phyloP scores from a whole-genome alignment of 768 basidiomycete species.

The Suillus subalutaceus region DNA sequence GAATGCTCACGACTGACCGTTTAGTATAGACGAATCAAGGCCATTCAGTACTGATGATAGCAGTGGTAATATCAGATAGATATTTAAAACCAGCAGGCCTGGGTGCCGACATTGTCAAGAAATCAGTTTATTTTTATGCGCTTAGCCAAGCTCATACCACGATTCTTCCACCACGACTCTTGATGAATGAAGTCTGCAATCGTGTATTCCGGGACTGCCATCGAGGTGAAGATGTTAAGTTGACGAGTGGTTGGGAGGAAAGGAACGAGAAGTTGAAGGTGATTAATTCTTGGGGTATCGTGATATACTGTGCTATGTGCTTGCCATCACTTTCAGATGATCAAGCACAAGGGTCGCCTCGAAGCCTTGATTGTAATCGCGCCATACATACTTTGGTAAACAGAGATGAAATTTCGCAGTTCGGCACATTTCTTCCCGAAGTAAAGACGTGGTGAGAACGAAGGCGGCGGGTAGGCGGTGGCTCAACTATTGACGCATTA shows the following conservation, averaged over 20 bases:
- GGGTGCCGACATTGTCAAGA: background rate
- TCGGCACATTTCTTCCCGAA: slow-evolving; percentile 10
- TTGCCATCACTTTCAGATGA: slow-evolving; percentile 1
- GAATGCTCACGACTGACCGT: slow-evolving; percentile 36
- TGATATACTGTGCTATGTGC: slow-evolving; percentile 3
- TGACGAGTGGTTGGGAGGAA: background rate
- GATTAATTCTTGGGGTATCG: slow-evolving; percentile 1
- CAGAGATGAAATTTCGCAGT: slow-evolving; percentile 7
- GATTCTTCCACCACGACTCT: slow-evolving; percentile 65
- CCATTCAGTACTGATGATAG: slow-evolving; percentile 69
- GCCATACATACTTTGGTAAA: slow-evolving; percentile 2
- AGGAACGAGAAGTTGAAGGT: background rate
- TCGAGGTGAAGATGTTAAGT: slow-evolving; percentile 18
- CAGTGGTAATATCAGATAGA: slow-evolving; percentile 63
- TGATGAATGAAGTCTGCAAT: slow-evolving; percentile 61
- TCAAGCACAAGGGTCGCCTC: slow-evolving; percentile 5
- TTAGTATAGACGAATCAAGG: slow-evolving; percentile 68
- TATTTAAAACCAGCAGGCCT: slow-evolving; percentile 63
- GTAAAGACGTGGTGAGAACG: slow-evolving; percentile 12
- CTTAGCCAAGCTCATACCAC: slow-evolving; percentile 41
- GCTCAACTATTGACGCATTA: background rate
- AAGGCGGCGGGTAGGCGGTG: background rate
- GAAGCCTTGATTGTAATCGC: slow-evolving; percentile 2
- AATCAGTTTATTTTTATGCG: no score
- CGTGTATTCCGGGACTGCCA: slow-evolving; percentile 50